A percentile compares a stretch with the other conserved stretches of the same genome.
phyloP scores from a whole-genome alignment of 345 rosid species.

The Lepidium sativum region DNA sequence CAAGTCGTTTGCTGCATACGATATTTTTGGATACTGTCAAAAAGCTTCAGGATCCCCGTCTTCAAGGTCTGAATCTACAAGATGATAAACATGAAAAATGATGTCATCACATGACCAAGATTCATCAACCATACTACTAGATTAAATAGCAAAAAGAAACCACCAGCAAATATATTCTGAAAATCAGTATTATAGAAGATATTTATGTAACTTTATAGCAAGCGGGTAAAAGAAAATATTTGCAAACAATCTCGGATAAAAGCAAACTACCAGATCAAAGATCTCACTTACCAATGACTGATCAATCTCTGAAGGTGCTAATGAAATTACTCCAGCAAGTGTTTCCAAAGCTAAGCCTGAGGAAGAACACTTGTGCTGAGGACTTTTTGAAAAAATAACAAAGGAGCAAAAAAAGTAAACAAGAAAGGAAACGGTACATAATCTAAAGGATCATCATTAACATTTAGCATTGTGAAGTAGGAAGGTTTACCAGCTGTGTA shows the following conservation, averaged over 20 bases:
- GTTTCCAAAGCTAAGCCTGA: conserved; percentile 88
- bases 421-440: background rate
- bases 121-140: background rate
- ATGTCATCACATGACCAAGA: background rate
- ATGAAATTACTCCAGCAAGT: conserved; percentile 73
- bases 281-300: conserved; percentile 60
- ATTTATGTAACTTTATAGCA: too few species aligned
- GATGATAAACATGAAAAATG: conserved; percentile 8
- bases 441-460: background rate
- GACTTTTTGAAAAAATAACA: background rate
- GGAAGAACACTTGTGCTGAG: background rate
- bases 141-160: background rate
- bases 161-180: background rate
- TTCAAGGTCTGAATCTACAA: conserved; percentile 61
- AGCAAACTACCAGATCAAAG: background rate
- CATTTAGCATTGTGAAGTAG: background rate
- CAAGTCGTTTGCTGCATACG: conserved; percentile 35
- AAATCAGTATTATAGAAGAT: background rate
- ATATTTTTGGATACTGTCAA: conserved; percentile 74
- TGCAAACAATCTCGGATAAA: too few species aligned
- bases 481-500: background rate
- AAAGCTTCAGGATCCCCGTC: conserved; percentile 70
- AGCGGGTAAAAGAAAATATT: too few species aligned
- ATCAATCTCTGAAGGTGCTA: conserved; percentile 70
- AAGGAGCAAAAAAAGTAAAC: background rate